Conservation (phyloP, 2,329 filamentous ascomycete genomes). For the Zopfia rhizophila region DNA sequence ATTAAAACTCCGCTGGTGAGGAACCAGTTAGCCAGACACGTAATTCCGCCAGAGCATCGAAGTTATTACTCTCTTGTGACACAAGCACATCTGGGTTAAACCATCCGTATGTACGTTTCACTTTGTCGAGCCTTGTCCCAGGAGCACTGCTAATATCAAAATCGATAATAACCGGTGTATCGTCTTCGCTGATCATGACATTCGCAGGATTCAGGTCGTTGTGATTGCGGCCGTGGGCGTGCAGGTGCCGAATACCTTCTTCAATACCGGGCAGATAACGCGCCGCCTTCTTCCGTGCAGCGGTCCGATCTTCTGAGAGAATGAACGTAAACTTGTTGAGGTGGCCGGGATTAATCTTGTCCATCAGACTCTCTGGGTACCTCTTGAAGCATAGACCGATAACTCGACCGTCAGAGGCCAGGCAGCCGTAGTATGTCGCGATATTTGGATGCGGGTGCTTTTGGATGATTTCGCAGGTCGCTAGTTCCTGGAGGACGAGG, state of each 20-base stretch:
- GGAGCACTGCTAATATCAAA: conserved; percentile 1
- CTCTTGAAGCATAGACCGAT: conserved; percentile 7
- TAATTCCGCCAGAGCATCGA: conserved; percentile 3
- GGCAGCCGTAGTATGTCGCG: conserved; percentile 7
- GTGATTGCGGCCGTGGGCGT: background rate
- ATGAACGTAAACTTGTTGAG: conserved; percentile 4
- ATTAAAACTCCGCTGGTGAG: conserved; percentile 1
- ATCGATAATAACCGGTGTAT: conserved; percentile 3
- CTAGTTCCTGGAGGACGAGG: background rate
- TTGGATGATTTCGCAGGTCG: conserved; percentile 7
- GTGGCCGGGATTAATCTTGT: conserved; percentile 5
- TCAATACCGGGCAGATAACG: conserved; percentile 1
- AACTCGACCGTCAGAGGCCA: background rate
- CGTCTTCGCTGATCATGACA: conserved; percentile 5
- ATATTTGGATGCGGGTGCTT: conserved; percentile 4
- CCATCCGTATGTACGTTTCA: conserved; percentile 7
- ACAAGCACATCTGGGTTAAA: background rate
- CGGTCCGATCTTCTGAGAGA: background rate
- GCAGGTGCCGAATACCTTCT: conserved; percentile 1
- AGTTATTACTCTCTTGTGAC: conserved; percentile 8
- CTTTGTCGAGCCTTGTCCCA: background rate
- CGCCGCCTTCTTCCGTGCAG: conserved; percentile 2
- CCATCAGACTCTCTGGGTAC: conserved; percentile 5
- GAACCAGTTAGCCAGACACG: conserved; percentile 4
- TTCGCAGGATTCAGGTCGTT: conserved; percentile 5